Evolutionary conservation across 2,329 filamentous ascomycete genomes (phyloP).

Genomic region (Stagonosporopsis chrysanthemi): DNA sequence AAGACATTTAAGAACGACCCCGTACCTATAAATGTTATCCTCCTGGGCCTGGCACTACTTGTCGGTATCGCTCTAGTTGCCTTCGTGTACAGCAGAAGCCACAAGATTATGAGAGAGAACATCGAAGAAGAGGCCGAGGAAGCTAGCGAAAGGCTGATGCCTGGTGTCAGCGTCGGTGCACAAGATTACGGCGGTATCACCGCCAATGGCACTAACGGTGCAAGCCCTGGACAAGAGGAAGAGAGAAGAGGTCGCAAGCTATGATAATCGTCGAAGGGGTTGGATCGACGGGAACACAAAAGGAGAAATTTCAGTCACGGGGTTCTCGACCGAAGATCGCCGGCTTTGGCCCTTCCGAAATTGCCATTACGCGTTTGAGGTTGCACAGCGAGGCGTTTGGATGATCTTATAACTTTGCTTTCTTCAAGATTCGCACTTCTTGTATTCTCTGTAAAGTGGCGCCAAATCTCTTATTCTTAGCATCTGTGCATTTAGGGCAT

Average conservation of each 20-base stretch:
- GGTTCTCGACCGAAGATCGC: neutral
- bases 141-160: constrained; percentile 48
- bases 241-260: constrained; percentile 31
- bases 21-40: constrained; percentile 75
- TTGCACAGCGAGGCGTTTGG: constrained; percentile 23
- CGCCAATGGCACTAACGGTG: constrained; percentile 18
- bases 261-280: constrained; percentile 1
- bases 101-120: constrained; percentile 49
- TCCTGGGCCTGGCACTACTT: constrained; percentile 67
- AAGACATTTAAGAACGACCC: constrained; percentile 75
- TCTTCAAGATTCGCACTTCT: too few relatives aligned
- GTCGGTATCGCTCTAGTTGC: constrained; percentile 71
- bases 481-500: neutral
- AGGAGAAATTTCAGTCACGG: neutral
- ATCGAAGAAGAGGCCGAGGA: constrained; percentile 48
- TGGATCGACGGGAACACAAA: neutral
- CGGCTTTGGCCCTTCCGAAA: neutral
- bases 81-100: constrained; percentile 67
- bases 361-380: neutral
- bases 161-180: constrained; percentile 28
- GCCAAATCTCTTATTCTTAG: neutral
- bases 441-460: neutral
- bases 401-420: neutral
- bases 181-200: constrained; percentile 22
- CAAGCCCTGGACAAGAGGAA: constrained; percentile 23